phyloP scores from a whole-genome alignment of 2,329 filamentous ascomycete species.

The Aspergillus piperis region DNA sequence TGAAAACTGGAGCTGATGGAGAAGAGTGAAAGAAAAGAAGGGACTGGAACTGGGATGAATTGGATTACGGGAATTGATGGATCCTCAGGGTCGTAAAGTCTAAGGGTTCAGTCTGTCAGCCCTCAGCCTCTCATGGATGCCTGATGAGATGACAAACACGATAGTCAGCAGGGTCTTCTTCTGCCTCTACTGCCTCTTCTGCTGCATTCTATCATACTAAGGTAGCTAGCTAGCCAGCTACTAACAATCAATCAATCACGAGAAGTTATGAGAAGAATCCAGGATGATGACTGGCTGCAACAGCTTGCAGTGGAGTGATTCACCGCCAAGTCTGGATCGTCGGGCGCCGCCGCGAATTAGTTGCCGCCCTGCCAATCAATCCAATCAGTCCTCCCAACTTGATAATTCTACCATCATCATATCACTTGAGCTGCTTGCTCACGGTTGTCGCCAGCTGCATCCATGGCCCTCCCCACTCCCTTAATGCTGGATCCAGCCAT shows the following conservation, averaged over 20 bases:
- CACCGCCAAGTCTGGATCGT: constrained; percentile 2
- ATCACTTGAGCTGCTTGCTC: too few relatives aligned
- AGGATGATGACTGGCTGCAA: background rate
- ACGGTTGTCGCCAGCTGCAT: background rate
- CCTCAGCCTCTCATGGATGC: background rate
- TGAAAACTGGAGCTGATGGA: background rate
- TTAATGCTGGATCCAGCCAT: constrained; percentile 28
- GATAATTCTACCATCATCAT: background rate
- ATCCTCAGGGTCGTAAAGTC: background rate
- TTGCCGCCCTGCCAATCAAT: background rate
- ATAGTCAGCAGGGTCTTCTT: background rate
- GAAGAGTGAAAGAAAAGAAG: background rate
- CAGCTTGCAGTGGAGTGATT: background rate
- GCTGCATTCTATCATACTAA: background rate
- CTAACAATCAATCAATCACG: too few relatives aligned
- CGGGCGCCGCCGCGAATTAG: background rate
- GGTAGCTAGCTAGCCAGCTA: too few relatives aligned
- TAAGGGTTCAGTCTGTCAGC: background rate
- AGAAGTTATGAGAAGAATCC: background rate
- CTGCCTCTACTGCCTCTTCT: background rate
- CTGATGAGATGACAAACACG: background rate
- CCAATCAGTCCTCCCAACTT: background rate
- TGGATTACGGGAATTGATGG: background rate
- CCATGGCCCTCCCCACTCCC: constrained; percentile 10
- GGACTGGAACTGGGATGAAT: background rate